Evolutionary conservation across 495 filamentous ascomycete genomes (phyloP), one percentile per base, ranked within the genome.

Genomic region (Penicillium nucicola): DNA sequence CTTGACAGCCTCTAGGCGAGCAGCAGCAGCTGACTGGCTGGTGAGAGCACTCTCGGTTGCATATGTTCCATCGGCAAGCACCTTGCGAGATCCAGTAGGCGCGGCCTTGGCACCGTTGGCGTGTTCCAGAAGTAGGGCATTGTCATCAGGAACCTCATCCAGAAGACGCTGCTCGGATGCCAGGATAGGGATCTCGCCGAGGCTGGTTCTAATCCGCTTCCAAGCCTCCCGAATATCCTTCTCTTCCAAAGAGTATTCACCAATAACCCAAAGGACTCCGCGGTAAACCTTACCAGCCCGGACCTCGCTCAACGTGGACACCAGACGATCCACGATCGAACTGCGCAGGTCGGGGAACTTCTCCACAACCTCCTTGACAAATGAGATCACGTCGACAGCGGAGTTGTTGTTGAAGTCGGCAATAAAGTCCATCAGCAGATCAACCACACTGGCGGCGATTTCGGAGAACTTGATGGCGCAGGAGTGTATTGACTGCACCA

Each of bases 391-490:
- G 72, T 99, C 95, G 22, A 99, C 89, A 2, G 95, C 93, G 2
- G 92, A 95, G 36, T 90, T 86, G 61, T 90, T 96, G 78, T 93
- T 97, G 69, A 97, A 97, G 66, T 99, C 95, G 46, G 88, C 90
- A 65, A 99, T 97, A 64, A 97, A 97, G 63, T 99, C 93, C 92
- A 99, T 99, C n/a, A 99, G 75, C 7, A 96, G 78, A 48, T 90
- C 95, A 47, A 99, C 95, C 39, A 97, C 95, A 64, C 89, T 96
- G 32, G 92, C 89, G 41, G 95, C 95, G 44, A 97, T 90, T 68
- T 97, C 95, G 4, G 95, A 97, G 73, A 97, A 97, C 65, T 93
- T 96, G 76, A 99, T 96, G 50, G 95, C 95, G 67, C 92, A 97
- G 63, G 89, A 89, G 69, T 99, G 95, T 62, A 99, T 97, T 40